phyloP scores from a whole-genome alignment of 306 rosid species.

The Boehmeria nivea region DNA sequence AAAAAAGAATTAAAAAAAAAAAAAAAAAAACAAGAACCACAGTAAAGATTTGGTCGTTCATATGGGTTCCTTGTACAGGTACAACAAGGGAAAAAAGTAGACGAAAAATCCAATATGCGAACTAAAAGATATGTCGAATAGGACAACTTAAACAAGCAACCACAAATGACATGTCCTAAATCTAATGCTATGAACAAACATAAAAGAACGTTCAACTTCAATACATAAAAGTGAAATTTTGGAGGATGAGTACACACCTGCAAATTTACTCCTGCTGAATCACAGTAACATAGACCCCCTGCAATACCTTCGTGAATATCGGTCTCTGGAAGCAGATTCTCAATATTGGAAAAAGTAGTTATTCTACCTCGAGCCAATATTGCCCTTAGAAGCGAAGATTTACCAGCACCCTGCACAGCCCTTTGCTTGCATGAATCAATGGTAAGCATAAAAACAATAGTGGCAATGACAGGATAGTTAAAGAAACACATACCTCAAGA shows the following conservation, averaged over 20 bases:
- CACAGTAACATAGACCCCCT: slow-evolving; percentile 77
- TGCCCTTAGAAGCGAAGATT: slow-evolving; percentile 89
- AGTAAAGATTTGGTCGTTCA: too few species aligned
- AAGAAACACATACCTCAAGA: slow-evolving; percentile 60
- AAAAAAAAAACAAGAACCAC: too few species aligned
- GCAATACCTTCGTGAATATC: slow-evolving; percentile 65
- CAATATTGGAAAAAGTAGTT: slow-evolving; percentile 39
- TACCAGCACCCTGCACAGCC: slow-evolving; percentile 77
- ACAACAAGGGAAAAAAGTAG: neutral
- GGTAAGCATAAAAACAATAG: slow-evolving; percentile 6
- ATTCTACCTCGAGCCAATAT: slow-evolving; percentile 54
- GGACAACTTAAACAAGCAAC: neutral
- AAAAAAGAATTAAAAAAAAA: too few species aligned
- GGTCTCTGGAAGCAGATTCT: slow-evolving; percentile 49
- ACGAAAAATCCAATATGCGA: neutral
- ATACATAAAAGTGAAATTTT: neutral
- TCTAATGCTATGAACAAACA: neutral
- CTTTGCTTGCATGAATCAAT: slow-evolving; percentile 24
- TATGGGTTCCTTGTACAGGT: neutral
- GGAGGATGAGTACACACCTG: slow-evolving; percentile 49
- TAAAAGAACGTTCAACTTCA: neutral
- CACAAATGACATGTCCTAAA: neutral
- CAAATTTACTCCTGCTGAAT: slow-evolving; percentile 73
- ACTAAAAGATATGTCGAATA: neutral
- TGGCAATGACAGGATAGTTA: neutral